Base-by-base conservation (phyloP, 768 basidiomycete species). In the Termitomyces sp. region DNA sequence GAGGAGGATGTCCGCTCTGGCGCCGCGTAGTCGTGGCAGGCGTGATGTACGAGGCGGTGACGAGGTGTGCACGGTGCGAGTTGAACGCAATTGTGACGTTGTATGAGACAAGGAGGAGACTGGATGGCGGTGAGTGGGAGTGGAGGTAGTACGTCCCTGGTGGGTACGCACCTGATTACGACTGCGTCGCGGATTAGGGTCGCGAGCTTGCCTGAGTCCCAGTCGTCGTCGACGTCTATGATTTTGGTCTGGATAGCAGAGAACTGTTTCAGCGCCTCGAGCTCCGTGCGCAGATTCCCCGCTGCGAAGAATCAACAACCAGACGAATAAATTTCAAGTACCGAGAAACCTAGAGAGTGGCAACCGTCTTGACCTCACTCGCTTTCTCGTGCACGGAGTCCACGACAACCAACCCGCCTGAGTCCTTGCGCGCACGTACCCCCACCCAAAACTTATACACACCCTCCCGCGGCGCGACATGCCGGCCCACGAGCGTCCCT, bases 261-360 rank as follows among this genome's bases (percentile, higher is more conserved):
- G 55, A 84, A 74, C 6, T 72, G 64, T 0, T 79, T 74, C 9
- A 89, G 72, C 9, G 64, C 66, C 49, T 82, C 69, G 0, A 85
- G 81, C 67, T 94, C 92, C 0, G 58, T 33, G 8, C 79, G 65
- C 20, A 81, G 81, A 72, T 96, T 90, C 66, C 92, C 89, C 3
- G 87, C 94, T 95, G 8, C n/a, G n/a, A n/a, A 7, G 9, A n/a
- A n/a, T n/a, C n/a, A n/a, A n/a, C n/a, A n/a, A n/a, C n/a, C n/a
- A n/a, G n/a, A n/a, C n/a, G n/a, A n/a, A n/a, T n/a, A n/a, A n/a
- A n/a, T n/a, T n/a, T n/a, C n/a, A n/a, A n/a, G n/a, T n/a, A n/a
- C n/a, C n/a, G n/a, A n/a, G n/a, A n/a, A n/a, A n/a, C n/a, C n/a
- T n/a, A n/a, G n/a, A n/a, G n/a, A n/a, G n/a, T n/a, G n/a, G n/a